These are phyloP conservation scores for Buxus sempervirens DNA, from an alignment of 164 flowering plant genomes.

Conservation along the genomic window DNA sequence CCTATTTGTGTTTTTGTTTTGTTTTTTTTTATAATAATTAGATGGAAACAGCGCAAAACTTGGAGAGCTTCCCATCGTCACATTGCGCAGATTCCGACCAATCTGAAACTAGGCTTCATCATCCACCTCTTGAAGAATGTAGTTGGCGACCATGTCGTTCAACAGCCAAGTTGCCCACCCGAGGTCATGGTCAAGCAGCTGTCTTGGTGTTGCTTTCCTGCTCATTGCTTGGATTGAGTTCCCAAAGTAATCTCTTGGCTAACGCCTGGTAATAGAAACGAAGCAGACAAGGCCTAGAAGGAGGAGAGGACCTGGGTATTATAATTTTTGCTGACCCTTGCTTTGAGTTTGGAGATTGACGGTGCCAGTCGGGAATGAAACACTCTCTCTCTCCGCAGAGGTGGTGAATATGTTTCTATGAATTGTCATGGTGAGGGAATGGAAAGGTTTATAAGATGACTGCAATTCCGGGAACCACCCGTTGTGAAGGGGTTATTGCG, in stretches of 20 bases:
- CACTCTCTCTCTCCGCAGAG: not conserved
- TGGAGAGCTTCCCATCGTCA: slow-evolving; percentile 23
- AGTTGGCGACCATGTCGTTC: slow-evolving; percentile 5
- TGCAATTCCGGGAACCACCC: slow-evolving; percentile 34
- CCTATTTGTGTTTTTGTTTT: no score
- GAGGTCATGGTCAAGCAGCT: slow-evolving; percentile 13
- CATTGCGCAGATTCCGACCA: not conserved
- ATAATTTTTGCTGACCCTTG: slow-evolving; percentile 7
- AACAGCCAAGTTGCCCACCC: slow-evolving; percentile 24
- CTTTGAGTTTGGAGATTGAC: slow-evolving; percentile 11
- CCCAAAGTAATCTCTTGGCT: slow-evolving; percentile 12
- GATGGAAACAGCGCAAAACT: no score
- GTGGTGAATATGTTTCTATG: not conserved
- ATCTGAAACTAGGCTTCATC: slow-evolving; percentile 9
- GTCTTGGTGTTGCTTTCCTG: slow-evolving; percentile 6
- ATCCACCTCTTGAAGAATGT: slow-evolving; percentile 7
- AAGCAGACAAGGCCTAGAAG: slow-evolving; percentile 15
- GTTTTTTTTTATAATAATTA: no score
- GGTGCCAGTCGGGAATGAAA: slow-evolving; percentile 12
- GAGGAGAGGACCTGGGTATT: slow-evolving; percentile 6
- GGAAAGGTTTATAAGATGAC: slow-evolving; percentile 18
- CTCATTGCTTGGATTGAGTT: not conserved
- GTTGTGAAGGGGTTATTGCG: slow-evolving; percentile 31
- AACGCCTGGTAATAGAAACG: slow-evolving; percentile 6
- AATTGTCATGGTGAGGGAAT: not conserved